Evolutionary conservation across 352 stramenopile species (phyloP).

Genomic region (Phytophthora ramorum): DNA sequence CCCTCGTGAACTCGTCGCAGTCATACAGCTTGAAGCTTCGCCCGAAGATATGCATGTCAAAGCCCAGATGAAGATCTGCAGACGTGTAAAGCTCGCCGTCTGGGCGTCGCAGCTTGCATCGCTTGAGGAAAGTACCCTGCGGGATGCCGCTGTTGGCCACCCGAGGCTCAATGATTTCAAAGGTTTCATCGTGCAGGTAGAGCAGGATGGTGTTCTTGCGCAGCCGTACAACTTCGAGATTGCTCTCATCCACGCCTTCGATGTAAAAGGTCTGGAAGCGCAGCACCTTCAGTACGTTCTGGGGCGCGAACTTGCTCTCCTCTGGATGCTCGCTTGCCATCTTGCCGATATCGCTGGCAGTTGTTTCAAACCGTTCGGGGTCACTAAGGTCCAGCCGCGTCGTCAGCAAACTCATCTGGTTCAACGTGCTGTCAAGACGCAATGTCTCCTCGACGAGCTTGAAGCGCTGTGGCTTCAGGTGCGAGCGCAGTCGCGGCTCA

Average conservation of each 20-base stretch:
- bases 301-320: conserved; percentile 84
- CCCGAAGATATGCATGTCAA: conserved; percentile 78
- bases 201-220: conserved; percentile 83
- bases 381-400: conserved; percentile 68
- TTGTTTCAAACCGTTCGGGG: conserved; percentile 63
- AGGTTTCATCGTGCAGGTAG: conserved; percentile 88
- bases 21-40: conserved; percentile 82
- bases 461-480: conserved; percentile 85
- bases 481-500: conserved; percentile 65
- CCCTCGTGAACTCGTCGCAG: conserved; percentile 76
- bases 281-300: conserved; percentile 82
- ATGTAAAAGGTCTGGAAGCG: conserved; percentile 90
- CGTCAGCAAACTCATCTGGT: conserved; percentile 64
- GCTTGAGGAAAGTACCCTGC: conserved; percentile 89
- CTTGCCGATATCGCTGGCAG: conserved; percentile 66
- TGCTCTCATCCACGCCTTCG: conserved; percentile 85
- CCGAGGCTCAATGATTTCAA: conserved; percentile 89
- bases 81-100: conserved; percentile 60
- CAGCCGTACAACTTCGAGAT: conserved; percentile 73
- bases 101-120: conserved; percentile 66
- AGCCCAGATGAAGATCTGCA: conserved; percentile 67
- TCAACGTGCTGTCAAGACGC: conserved; percentile 69
- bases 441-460: conserved; percentile 69
- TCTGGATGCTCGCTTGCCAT: conserved; percentile 32
- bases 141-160: conserved; percentile 86